These are phyloP conservation scores for Cladophialophora bantiana DNA, from an alignment of 2,329 filamentous ascomycete species.

Conservation along the genomic window DNA sequence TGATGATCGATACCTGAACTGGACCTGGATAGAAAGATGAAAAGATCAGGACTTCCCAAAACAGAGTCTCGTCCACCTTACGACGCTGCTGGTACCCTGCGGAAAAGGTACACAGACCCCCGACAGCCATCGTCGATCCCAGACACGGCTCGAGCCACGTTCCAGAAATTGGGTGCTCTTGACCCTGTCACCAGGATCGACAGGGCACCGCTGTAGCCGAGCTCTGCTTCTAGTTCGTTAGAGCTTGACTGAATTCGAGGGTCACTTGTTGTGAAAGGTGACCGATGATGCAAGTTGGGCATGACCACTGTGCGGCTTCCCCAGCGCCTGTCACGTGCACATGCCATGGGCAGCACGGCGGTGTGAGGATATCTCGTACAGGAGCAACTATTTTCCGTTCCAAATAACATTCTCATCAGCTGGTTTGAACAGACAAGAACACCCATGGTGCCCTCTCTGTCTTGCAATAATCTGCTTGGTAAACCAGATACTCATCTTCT, in stretches of 20 bases:
- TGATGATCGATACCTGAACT: background rate
- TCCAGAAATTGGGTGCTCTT: background rate
- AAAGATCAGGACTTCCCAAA: background rate
- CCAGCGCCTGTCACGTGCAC: background rate
- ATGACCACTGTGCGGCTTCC: background rate
- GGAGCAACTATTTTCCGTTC: background rate
- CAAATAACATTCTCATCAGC: too few species aligned
- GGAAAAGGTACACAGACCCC: background rate
- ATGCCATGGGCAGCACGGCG: too few species aligned
- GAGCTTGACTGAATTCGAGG: background rate
- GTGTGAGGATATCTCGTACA: too few species aligned
- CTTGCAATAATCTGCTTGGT: too few species aligned
- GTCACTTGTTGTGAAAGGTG: background rate
- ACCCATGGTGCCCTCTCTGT: too few species aligned
- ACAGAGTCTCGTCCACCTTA: background rate
- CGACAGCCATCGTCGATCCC: conserved; percentile 1
- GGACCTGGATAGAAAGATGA: background rate
- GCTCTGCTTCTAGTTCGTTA: background rate
- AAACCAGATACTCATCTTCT: conserved; percentile 56
- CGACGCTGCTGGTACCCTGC: background rate
- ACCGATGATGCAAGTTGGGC: background rate
- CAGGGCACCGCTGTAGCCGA: conserved; percentile 2
- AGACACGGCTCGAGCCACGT: conserved; percentile 2
- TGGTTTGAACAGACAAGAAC: too few species aligned
- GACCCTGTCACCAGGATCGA: background rate